phyloP scores from a whole-genome alignment of 1,284 basidiomycete genomes.

The Chondrostereum purpureum region DNA sequence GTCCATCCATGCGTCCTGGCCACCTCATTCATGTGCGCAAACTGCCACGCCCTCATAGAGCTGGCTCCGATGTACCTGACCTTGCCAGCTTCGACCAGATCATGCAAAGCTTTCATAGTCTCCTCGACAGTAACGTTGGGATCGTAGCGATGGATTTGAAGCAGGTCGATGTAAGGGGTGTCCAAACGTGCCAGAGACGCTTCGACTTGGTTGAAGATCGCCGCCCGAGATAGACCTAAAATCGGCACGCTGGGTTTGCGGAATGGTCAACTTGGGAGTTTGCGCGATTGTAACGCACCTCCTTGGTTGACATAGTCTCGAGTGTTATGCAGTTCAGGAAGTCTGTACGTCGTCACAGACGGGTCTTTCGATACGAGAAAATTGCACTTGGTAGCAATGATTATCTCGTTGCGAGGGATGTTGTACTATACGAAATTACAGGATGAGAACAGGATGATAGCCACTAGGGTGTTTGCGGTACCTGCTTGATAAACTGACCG shows the following conservation, averaged over 20 bases:
- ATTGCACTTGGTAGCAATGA: constrained; percentile 37
- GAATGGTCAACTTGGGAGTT: too few species aligned
- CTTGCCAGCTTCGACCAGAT: constrained; percentile 32
- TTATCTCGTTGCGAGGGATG: constrained; percentile 47
- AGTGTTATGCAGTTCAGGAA: constrained; percentile 12
- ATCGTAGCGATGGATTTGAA: constrained; percentile 31
- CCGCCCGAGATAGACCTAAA: constrained; percentile 27
- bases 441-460: background rate
- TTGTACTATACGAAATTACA: constrained; percentile 28
- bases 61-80: constrained; percentile 35
- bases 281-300: background rate
- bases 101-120: constrained; percentile 36
- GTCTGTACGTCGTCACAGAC: constrained; percentile 2
- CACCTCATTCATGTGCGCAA: constrained; percentile 34
- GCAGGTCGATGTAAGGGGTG: constrained; percentile 29
- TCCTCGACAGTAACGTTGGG: constrained; percentile 26
- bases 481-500: constrained; percentile 16
- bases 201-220: constrained; percentile 30
- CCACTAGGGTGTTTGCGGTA: constrained; percentile 13
- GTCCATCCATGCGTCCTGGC: constrained; percentile 23
- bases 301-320: constrained; percentile 30
- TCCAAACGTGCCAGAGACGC: constrained; percentile 23
- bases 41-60: constrained; percentile 24
- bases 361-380: constrained; percentile 12
- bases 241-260: too few species aligned